Base-by-base conservation (phyloP, 371 early-diverging fungal species). In the Mortierella sp. region DNA sequence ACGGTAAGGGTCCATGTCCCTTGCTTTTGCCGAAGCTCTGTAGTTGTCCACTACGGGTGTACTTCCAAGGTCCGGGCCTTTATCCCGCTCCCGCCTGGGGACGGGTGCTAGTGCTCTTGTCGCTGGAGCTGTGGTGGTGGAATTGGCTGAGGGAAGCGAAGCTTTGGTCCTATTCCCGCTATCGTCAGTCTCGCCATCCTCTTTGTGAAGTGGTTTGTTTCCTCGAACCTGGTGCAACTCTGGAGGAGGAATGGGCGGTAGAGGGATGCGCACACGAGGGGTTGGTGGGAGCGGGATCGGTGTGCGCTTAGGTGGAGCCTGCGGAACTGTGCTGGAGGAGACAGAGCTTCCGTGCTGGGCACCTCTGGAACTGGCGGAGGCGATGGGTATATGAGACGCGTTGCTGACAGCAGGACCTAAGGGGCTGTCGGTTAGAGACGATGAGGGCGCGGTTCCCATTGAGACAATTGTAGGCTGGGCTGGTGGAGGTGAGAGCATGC, bases 281-380 rank as follows among this genome's bases (percentile, higher is more conserved):
- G 58, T 67, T 6, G 75, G 60, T 4, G 75, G 75, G 31, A 75
- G 60, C 26, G 75, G 75, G 28, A 68, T 68, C 1, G 75, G 75
- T 11, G 67, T 34, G 14, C 75, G 68, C 24, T 59, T 58, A 6
- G 56, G 37, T 15, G 70, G 53, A 7, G 53, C 50, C 21, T 19
- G 37, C 21, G 30, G 49, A 7, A 17, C 3, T 11, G 50, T 44
- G 44, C 21, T 44, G 30, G 64, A 52, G 6, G 64, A 47, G 19
- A 46, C 30, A 5, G 61, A 24, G 23, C 44, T 6, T 31, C 24
- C 48, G n/a, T 47, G 37, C 5, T 41, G 31, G 19, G 46, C 43
- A 14, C 11, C 24, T 52, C 63, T 63, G 27, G 63, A 34, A 6
- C 42, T 8, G 19, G 59, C 52, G 11, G 54, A 9, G 50, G 57